Evolutionary conservation across 371 early-diverging fungal genomes (phyloP), one percentile per base, ranked within the genome.

Genomic region (Amoeboaphelidium protococcarum): DNA sequence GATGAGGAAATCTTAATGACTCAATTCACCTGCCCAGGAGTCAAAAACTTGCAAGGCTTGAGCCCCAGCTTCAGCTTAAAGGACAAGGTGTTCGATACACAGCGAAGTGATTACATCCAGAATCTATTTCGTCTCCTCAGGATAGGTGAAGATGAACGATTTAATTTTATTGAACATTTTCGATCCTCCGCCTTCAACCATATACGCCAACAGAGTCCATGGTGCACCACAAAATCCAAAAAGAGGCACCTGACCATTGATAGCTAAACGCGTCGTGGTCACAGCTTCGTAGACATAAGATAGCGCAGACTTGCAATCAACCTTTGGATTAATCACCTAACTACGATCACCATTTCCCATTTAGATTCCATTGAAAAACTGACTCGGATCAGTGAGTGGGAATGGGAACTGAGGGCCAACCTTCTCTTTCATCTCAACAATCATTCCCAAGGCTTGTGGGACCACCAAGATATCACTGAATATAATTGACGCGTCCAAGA

Each of bases 391-490:
- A 23, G 62, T 64, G 27, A 92, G 57, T 2, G 90, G 92, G 3
- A 68, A 69, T 2, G 89, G 80, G 58, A 95, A 87, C 26, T 80
- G 76, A 27, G 94, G 94, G 20, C 94, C 96, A 46, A 78, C 74
- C 19, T 78, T 82, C 0, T 80, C 73, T n/a, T 85, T 67, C 90
- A 95, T 90, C 59, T 79, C 66, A 10, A 91, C 86, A 50, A 74
- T 76, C 55, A 95, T 56, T 2, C 96, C 96, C 69, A 95, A 63
- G 4, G 96, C 96, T 57, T 92, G 92, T 26, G 94, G 91, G 45
- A 95, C 73, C 23, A 92, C 94, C 26, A 95, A 68, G 56, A 95
- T 95, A 60, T 95, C 96, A 0, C 82, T 83, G 57, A 95, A 95
- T 52, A 95, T 95, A 61, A 95, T 95, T 10, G 91, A 77, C 2